Evolutionary conservation across 306 rosid genomes (phyloP), one percentile per base, ranked within the genome.

Genomic region (Trifolium pratense): DNA sequence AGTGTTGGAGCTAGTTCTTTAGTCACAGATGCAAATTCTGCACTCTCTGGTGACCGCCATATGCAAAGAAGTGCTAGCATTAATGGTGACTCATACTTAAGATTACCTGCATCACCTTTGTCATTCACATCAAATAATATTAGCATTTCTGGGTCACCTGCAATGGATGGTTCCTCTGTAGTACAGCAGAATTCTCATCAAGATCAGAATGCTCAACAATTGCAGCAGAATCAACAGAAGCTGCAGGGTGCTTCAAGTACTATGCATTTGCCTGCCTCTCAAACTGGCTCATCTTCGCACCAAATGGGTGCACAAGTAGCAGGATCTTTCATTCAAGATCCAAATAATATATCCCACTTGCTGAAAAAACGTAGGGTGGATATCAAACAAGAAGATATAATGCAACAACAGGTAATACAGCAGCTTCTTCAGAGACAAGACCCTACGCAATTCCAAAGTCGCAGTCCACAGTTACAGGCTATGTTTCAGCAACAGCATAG

Each of bases 21-120:
- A 83, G 99, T 91, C 85, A 95, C 99, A 36, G 99, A 95, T 90
- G 99, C 96, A 60, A 95, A 95, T 84, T 95, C 99, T 62, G 88
- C 91, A 7, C 84, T 95, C 57, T 91, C 99, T 16, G 99, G 97
- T 53, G 99, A 97, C 5, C 95, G 96, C 25, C 95, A 89, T 84
- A 81, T 94, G 84, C 99, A 91, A 84, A 88, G 99, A 90, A 94
- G 99, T 82, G 96, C 97, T 43, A 94, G 99, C 83, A 79, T 87
- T 83, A 94, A 94, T 66, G 81, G 87, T 15, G 97, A 94, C 71
- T 86, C 99, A 3, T 89, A 94, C 76, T 40, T 91, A 73, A 92
- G 99, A 40, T 80, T 89, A 61, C 99, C 99, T 17, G 88, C 99
- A 9, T 94, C 99, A 5, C 99, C 99, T 9, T 78, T 91, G 91